These are phyloP conservation scores for Oryza punctata DNA, from an alignment of 176 grass and related monocot genomes.

Conservation along the genomic window DNA sequence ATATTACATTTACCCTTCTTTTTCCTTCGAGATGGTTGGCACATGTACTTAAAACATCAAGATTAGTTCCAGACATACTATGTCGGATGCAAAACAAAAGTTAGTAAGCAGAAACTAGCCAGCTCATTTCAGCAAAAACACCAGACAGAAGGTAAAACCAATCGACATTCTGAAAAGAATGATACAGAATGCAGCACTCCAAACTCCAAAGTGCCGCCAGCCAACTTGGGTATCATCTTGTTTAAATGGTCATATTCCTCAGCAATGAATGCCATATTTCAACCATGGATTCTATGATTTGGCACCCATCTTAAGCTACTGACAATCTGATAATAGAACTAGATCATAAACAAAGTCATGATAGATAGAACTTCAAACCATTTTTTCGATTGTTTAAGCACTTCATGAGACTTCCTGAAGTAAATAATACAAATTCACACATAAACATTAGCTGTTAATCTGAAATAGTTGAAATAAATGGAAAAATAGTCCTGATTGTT, in stretches of 20 bases:
- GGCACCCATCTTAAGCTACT: neutral
- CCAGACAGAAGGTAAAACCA: neutral
- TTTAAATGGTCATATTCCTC: neutral
- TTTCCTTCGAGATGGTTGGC: no score
- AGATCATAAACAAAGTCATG: neutral
- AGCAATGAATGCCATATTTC: neutral
- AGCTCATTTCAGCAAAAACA: neutral
- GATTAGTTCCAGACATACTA: neutral
- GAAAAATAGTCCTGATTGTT: constrained; percentile 29
- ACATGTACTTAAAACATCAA: no score
- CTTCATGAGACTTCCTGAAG: neutral
- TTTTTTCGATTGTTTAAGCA: neutral
- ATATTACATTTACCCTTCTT: neutral
- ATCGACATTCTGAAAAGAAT: neutral
- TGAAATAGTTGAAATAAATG: constrained; percentile 14
- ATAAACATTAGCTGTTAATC: constrained; percentile 41
- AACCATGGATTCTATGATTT: constrained; percentile 2
- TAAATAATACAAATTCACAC: constrained; percentile 25
- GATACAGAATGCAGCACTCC: neutral
- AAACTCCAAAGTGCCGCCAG: neutral
- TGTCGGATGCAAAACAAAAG: neutral
- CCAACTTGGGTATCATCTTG: neutral
- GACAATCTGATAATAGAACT: neutral
- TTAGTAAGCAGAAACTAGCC: neutral
- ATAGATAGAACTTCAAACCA: neutral